phyloP scores from a whole-genome alignment of 2,329 filamentous ascomycete species.

The Geoglossum cookeanum region DNA sequence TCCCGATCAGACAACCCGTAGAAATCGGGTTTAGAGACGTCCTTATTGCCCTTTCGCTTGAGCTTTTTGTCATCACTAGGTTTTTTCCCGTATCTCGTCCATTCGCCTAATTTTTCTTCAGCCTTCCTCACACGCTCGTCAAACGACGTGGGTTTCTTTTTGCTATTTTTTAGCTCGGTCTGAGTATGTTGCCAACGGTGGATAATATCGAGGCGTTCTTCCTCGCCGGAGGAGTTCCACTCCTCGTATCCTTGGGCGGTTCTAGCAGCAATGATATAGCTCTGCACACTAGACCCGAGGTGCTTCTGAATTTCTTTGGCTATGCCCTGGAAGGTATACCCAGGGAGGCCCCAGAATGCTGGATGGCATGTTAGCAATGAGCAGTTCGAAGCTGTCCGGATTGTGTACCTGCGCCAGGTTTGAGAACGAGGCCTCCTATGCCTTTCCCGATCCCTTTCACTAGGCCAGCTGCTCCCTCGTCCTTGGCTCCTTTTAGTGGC shows the following conservation, averaged over 20 bases:
- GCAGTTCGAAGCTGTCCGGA: background rate
- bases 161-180: slow-evolving; percentile 32
- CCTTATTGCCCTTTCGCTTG: background rate
- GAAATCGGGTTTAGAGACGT: background rate
- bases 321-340: slow-evolving; percentile 66
- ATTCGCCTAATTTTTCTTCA: slow-evolving; percentile 20
- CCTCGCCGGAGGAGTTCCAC: slow-evolving; percentile 30
- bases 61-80: background rate
- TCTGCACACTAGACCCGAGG: slow-evolving; percentile 51
- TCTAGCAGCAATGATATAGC: slow-evolving; percentile 61
- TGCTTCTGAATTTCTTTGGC: slow-evolving; percentile 56
- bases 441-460: slow-evolving; percentile 69
- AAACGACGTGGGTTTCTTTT: slow-evolving; percentile 22
- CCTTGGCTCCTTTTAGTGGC: slow-evolving; percentile 48
- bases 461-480: slow-evolving; percentile 46
- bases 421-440: slow-evolving; percentile 61
- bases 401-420: slow-evolving; percentile 54
- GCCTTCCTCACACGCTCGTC: slow-evolving; percentile 34
- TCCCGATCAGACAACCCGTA: background rate
- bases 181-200: slow-evolving; percentile 42
- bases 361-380: background rate
- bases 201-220: slow-evolving; percentile 46
- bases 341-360: slow-evolving; percentile 53
- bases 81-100: background rate
- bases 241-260: slow-evolving; percentile 59